Conservation (phyloP, 352 stramenopile species). For the Phytophthora sp. region DNA sequence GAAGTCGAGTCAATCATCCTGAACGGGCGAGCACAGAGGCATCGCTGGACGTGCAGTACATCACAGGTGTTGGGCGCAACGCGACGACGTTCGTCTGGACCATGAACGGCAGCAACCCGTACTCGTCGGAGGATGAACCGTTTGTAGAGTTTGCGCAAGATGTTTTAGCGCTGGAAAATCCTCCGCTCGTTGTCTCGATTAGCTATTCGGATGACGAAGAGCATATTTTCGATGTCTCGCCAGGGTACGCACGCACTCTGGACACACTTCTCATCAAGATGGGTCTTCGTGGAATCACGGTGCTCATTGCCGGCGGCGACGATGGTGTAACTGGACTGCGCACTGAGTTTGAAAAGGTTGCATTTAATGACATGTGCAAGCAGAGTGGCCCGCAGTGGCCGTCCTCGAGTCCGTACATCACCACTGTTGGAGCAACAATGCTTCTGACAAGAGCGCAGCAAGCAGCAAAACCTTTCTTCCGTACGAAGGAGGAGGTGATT, state of each 20-base stretch:
- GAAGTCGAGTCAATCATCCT: slow-evolving; percentile 51
- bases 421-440: slow-evolving; percentile 91
- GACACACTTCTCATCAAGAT: slow-evolving; percentile 92
- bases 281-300: slow-evolving; percentile 84
- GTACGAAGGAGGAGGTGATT: slow-evolving; percentile 75
- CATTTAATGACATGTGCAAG: slow-evolving; percentile 57
- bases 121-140: slow-evolving; percentile 81
- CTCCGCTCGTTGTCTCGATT: slow-evolving; percentile 88
- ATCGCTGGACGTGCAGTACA: slow-evolving; percentile 92
- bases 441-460: slow-evolving; percentile 34
- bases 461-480: slow-evolving; percentile 60
- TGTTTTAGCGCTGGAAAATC: slow-evolving; percentile 67
- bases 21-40: slow-evolving; percentile 65
- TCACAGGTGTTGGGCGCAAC: slow-evolving; percentile 83
- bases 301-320: slow-evolving; percentile 89
- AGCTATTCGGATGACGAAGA: slow-evolving; percentile 93
- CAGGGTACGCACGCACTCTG: slow-evolving; percentile 78
- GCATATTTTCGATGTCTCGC: slow-evolving; percentile 78
- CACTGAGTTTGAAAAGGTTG: slow-evolving; percentile 66
- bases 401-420: slow-evolving; percentile 90
- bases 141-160: slow-evolving; percentile 85
- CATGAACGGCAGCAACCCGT: slow-evolving; percentile 87
- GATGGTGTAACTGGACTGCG: slow-evolving; percentile 85
- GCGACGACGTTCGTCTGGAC: slow-evolving; percentile 82
- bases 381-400: slow-evolving; percentile 79